Base-by-base conservation (phyloP, 2,329 filamentous ascomycete genomes). In the Trichoderma harzianum region DNA sequence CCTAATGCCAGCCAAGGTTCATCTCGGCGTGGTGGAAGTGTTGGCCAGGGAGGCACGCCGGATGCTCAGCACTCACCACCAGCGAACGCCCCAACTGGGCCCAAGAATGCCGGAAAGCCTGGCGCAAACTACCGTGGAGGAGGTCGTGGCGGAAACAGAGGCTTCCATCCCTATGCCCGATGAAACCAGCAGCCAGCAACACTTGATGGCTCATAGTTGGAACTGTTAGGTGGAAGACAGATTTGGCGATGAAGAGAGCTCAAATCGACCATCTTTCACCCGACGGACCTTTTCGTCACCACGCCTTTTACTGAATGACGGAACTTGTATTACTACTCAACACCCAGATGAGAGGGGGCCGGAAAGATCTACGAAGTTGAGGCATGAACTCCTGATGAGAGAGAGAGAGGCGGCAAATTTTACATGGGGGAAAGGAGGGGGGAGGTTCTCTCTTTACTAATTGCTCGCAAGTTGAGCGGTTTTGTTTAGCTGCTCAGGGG, bases 81-180 rank as follows among this genome's bases (percentile, higher is more conserved):
- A 2, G 84, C 82, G 70, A 89, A 88, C 74, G 89, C 96, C 7
- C 96, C 96, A 0, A 99, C 96, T 0, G 96, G 96, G 0, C 96
- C 96, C 5, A 97, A 97, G 87, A 99, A 98, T 78, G 94, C 95
- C 1, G 95, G 95, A 30, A 92, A 92, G 79, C 94, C 95, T 1
- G 94, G 95, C 18, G 94, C 93, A 2, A 97, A 97, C 83, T 98
- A 98, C 81, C 91, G 95, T 53, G 95, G 96, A 68, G 95, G 95
- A 66, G 94, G 95, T 21, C 86, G 93, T 73, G 92, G 93, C 72
- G 89, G 90, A 28, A 87, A 86, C 81, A 85, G 93, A 32, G 93
- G 93, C 3, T 97, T 89, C 82, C 93, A 97, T 79, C 94, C 94
- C 36, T 97, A 97, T 82, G 81, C 83, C 21, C 79, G 82, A 71